Percentiles rank a stretch among this genome's conserved stretches.
phyloP scores from a whole-genome alignment of 2,329 filamentous ascomycete genomes.

The Diplocarpon mali region DNA sequence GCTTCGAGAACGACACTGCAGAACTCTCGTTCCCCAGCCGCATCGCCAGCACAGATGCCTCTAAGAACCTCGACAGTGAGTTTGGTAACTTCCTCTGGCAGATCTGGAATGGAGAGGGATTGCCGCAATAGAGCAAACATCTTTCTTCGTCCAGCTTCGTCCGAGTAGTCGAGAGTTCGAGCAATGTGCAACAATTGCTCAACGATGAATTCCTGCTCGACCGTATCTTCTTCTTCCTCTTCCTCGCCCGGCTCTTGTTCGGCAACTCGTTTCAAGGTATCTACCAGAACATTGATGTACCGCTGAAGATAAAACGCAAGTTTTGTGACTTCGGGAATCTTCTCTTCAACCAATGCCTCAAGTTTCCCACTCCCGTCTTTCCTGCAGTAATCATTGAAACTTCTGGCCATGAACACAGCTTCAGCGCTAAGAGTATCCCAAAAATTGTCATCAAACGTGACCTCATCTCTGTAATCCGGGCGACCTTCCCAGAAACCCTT shows the following conservation, averaged over 20 bases:
- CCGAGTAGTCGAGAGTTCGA: slow-evolving; percentile 88
- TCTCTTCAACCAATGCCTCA: slow-evolving; percentile 72
- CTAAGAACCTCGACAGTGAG: slow-evolving; percentile 73
- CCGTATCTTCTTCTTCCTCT: slow-evolving; percentile 68
- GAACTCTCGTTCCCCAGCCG: slow-evolving; percentile 69
- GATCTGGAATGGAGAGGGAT: slow-evolving; percentile 70
- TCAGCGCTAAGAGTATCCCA: slow-evolving; percentile 78
- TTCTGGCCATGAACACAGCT: slow-evolving; percentile 79
- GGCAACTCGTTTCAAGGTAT: slow-evolving; percentile 48
- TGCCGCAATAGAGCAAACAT: slow-evolving; percentile 90
- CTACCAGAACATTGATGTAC: slow-evolving; percentile 60
- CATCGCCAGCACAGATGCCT: slow-evolving; percentile 67
- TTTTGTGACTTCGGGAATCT: slow-evolving; percentile 87
- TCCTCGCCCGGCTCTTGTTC: slow-evolving; percentile 43
- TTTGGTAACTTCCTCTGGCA: slow-evolving; percentile 88
- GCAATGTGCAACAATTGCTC: slow-evolving; percentile 92
- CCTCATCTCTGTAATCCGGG: slow-evolving; percentile 65
- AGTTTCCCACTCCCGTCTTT: slow-evolving; percentile 62
- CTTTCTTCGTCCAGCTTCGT: slow-evolving; percentile 87
- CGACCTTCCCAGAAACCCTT: slow-evolving; percentile 91
- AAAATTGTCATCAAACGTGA: slow-evolving; percentile 62
- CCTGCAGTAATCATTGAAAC: slow-evolving; percentile 88
- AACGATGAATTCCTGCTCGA: slow-evolving; percentile 89
- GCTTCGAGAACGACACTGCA: slow-evolving; percentile 82
- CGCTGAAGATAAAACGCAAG: slow-evolving; percentile 78